Conservation (phyloP, 2,329 filamentous ascomycete species). For the Cordyceps tenuipes region DNA sequence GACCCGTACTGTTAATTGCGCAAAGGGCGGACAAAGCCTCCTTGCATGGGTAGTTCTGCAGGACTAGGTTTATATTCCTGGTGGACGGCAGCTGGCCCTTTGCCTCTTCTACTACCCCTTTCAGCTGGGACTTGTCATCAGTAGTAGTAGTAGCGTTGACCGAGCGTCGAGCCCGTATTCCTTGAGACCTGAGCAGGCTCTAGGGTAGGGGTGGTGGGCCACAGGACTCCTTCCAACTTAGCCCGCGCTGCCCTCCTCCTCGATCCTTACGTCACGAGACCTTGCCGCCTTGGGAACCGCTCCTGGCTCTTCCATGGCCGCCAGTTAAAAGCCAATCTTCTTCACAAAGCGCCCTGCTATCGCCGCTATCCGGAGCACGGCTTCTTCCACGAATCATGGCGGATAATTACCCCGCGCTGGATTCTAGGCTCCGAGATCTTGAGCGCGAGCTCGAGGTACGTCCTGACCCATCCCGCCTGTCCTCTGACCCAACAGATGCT, state of each 20-base stretch:
- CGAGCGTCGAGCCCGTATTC: not conserved
- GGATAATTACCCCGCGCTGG: conserved; percentile 61
- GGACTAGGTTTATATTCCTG: too few species aligned
- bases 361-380: conserved; percentile 6
- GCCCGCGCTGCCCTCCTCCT: not conserved
- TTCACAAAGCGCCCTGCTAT: conserved; percentile 8
- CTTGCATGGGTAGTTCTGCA: too few species aligned
- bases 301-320: conserved; percentile 6
- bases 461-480: conserved; percentile 16
- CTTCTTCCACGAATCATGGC: conserved; percentile 25
- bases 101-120: too few species aligned
- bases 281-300: conserved; percentile 3
- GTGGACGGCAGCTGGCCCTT: too few species aligned
- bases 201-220: not conserved
- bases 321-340: not conserved
- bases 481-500: conserved; percentile 15
- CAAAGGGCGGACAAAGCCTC: too few species aligned
- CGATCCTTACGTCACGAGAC: conserved; percentile 14
- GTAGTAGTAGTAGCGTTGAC: too few species aligned
- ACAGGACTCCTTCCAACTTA: too few species aligned
- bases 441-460: conserved; percentile 82
- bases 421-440: conserved; percentile 71
- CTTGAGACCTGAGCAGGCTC: not conserved
- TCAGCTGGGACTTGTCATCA: too few species aligned
- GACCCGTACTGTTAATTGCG: too few species aligned